These are phyloP conservation scores for Saccharomycopsis capsularis DNA, from an alignment of 805 yeast species.

Conservation along the genomic window DNA sequence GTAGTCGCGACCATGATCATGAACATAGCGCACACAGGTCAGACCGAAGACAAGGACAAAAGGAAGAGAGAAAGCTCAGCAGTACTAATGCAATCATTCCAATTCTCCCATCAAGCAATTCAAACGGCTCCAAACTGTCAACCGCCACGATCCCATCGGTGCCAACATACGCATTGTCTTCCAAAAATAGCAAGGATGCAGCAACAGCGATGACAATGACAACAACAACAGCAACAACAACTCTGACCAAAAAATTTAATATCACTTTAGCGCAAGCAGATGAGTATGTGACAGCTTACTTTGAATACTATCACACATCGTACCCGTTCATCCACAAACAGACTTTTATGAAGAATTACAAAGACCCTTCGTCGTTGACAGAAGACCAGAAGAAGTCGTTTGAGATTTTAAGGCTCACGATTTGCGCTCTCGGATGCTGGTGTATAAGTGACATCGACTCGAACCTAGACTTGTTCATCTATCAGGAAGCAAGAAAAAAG, in stretches of 20 bases:
- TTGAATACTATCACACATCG: slow-evolving; percentile 51
- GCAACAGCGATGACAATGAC: too few relatives aligned
- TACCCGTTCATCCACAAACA: slow-evolving; percentile 55
- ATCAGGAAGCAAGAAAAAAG: slow-evolving; percentile 43
- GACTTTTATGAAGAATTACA: slow-evolving; percentile 43
- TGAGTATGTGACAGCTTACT: slow-evolving; percentile 43
- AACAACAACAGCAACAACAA: not conserved
- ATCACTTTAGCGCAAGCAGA: slow-evolving; percentile 19
- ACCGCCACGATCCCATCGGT: too few relatives aligned
- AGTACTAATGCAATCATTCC: not conserved
- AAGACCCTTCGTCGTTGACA: slow-evolving; percentile 34
- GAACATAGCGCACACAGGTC: not conserved
- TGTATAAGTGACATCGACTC: slow-evolving; percentile 47
- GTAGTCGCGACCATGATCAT: too few relatives aligned
- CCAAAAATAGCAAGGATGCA: not conserved
- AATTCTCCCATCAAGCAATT: not conserved
- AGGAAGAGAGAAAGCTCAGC: not conserved
- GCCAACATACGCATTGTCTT: not conserved
- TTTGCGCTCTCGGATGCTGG: slow-evolving; percentile 66
- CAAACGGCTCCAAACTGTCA: not conserved
- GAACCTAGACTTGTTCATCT: slow-evolving; percentile 48
- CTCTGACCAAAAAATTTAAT: not conserved
- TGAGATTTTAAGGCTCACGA: slow-evolving; percentile 45
- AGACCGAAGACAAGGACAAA: not conserved
- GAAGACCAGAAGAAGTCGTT: slow-evolving; percentile 24